Conservation (phyloP, 2,329 filamentous ascomycete genomes). For the Aureobasidium sp. region DNA sequence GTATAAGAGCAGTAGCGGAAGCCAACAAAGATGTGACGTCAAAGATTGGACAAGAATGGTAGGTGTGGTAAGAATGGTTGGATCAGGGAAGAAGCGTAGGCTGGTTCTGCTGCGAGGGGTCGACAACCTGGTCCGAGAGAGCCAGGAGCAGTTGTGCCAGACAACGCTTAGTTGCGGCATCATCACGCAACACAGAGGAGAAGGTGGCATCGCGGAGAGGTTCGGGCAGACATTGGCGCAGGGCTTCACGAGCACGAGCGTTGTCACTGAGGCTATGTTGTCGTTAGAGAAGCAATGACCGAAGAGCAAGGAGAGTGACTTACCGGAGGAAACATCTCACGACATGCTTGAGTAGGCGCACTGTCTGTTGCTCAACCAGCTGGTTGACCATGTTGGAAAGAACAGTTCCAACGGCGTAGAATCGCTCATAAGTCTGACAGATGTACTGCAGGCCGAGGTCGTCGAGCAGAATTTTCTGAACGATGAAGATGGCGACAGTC, state of each 20-base stretch:
- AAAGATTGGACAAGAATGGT: constrained; percentile 13
- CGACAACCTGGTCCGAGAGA: constrained; percentile 60
- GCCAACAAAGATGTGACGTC: not conserved
- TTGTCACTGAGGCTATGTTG: constrained; percentile 78
- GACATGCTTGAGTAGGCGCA: constrained; percentile 91
- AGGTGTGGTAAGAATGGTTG: not conserved
- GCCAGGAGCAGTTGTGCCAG: constrained; percentile 96
- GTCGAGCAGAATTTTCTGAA: constrained; percentile 96
- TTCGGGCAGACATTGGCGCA: constrained; percentile 92
- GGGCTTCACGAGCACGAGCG: constrained; percentile 85
- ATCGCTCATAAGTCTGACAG: constrained; percentile 95
- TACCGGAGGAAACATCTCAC: constrained; percentile 94
- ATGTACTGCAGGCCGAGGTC: constrained; percentile 97
- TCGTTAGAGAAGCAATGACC: not conserved
- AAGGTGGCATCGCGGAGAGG: constrained; percentile 98
- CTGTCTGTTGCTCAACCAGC: constrained; percentile 94
- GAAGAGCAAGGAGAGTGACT: constrained; percentile 27
- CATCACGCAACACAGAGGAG: constrained; percentile 89
- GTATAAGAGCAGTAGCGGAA: not conserved
- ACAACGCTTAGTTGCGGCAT: constrained; percentile 95
- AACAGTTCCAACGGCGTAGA: constrained; percentile 96
- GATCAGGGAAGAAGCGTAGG: constrained; percentile 12
- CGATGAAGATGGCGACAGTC: constrained; percentile 98
- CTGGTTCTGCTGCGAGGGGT: constrained; percentile 14
- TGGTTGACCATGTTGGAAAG: constrained; percentile 98